Evolutionary conservation across 352 stramenopile species (phyloP).

Genomic region (Pythium chondricola): DNA sequence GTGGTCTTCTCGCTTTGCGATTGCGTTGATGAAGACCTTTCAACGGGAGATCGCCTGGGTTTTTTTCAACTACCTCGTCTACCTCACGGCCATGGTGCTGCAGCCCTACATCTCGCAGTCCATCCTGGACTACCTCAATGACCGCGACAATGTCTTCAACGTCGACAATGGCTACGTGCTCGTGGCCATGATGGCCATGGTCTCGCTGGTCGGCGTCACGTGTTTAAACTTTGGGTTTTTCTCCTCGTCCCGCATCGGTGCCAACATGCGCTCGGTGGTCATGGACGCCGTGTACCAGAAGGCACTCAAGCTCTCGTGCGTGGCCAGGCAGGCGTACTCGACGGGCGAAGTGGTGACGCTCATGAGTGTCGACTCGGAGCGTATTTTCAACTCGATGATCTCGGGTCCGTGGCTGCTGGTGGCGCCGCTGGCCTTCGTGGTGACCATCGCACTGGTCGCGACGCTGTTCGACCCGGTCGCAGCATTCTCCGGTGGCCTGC

Average conservation of each 20-base stretch:
- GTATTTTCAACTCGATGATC: conserved; percentile 32
- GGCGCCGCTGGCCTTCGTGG: conserved; percentile 23
- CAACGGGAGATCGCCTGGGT: conserved; percentile 17
- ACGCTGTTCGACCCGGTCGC: conserved; percentile 18
- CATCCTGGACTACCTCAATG: conserved; percentile 28
- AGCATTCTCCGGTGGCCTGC: conserved; percentile 12
- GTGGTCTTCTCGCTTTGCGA: conserved; percentile 20
- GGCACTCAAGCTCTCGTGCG: conserved; percentile 24
- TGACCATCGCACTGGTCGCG: conserved; percentile 27
- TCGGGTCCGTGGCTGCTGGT: conserved; percentile 23
- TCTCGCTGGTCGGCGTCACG: conserved; percentile 29
- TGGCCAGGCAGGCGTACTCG: conserved; percentile 24
- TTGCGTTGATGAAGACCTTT: conserved; percentile 21
- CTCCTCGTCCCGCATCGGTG: conserved; percentile 21
- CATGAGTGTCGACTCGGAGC: conserved; percentile 31
- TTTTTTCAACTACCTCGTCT: conserved; percentile 22
- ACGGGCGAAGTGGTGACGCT: conserved; percentile 37
- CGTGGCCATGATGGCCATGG: conserved; percentile 24
- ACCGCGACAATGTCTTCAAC: conserved; percentile 19
- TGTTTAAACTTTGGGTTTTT: conserved; percentile 29
- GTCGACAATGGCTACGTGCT: conserved; percentile 25
- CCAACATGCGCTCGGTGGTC: conserved; percentile 29
- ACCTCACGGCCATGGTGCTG: conserved; percentile 26
- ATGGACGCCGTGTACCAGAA: conserved; percentile 41
- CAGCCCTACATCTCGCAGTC: conserved; percentile 30